Evolutionary conservation across 1,139 yeast species (phyloP), one percentile per base, ranked within the genome.

Genomic region (Lodderomyces jiufengensis): DNA sequence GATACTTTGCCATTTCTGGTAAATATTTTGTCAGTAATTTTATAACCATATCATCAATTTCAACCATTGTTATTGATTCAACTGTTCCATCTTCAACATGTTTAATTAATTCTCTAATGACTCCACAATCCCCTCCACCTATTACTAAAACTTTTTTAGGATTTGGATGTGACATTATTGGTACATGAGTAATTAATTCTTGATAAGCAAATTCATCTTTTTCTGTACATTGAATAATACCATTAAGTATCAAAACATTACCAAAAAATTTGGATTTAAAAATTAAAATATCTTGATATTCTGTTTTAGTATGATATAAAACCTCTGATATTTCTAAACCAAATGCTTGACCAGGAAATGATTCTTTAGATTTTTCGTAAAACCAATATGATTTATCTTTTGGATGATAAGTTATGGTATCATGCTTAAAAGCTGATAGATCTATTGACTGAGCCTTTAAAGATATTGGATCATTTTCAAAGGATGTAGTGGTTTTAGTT

Each of bases 101-200:
- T 62, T 90, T 87, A 45, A 84, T 76, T 27, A 85, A 73, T 61
- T 86, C 96, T 50, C 96, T 74, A 33, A 86, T 69, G 13, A 87
- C 95, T 42, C 96, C 96, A 48, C 96, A 95, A 60, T 86, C 96
- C 28, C 96, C 96, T 22, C 96, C 96, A 24, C 96, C 96, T 49
- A 86, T 85, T 32, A 86, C 95, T 42, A 86, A 73, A 13, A 86
- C 95, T 40, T 72, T 74, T 54, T 75, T 74, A 12, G 95, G 95
- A 38, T 66, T 57, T 25, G 81, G 78, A 58, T 86, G 96, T 14
- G 84, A 66, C 76, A 80, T 78, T 44, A 86, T 54, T 9, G 95
- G 90, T 37, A 84, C 63, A 54, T 86, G 94, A 12, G 94, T 70
- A 52, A 86, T 86, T 76, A 86, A 80, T 61, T 86, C 96, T 60